These are phyloP conservation scores for Helianthus tuberosus DNA, from an alignment of 129 eudicot genomes.

Conservation along the genomic window DNA sequence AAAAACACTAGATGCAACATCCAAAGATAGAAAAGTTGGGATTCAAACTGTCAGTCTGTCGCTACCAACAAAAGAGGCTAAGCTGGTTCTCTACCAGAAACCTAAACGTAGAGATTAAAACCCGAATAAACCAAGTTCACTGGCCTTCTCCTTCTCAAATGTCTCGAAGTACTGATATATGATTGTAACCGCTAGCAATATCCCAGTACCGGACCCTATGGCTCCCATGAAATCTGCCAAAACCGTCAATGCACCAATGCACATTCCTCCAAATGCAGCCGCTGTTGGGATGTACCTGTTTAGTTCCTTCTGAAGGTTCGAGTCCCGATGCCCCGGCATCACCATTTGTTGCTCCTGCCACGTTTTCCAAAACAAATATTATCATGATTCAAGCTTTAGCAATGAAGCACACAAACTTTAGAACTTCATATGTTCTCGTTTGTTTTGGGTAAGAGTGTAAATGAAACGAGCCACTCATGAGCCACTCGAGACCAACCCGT, in stretches of 20 bases:
- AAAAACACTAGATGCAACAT: slow-evolving; percentile 5
- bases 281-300: slow-evolving; percentile 47
- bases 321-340: slow-evolving; percentile 52
- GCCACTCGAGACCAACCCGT: too few relatives aligned
- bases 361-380: background rate
- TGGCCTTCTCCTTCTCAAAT: slow-evolving; percentile 46
- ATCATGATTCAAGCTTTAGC: background rate
- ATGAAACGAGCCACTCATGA: too few relatives aligned
- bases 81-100: slow-evolving; percentile 1
- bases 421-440: background rate
- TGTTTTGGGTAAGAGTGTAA: too few relatives aligned
- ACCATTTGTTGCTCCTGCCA: slow-evolving; percentile 53
- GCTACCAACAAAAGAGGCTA: slow-evolving; percentile 3
- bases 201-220: slow-evolving; percentile 41
- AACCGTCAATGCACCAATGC: slow-evolving; percentile 42
- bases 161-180: slow-evolving; percentile 45
- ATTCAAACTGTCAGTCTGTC: slow-evolving; percentile 15
- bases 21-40: slow-evolving; percentile 12
- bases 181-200: slow-evolving; percentile 41
- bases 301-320: slow-evolving; percentile 42
- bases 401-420: background rate
- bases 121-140: slow-evolving; percentile 45
- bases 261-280: slow-evolving; percentile 47
- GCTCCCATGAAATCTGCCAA: slow-evolving; percentile 50
- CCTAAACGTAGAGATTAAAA: slow-evolving; percentile 17